Conservation (phyloP, 805 yeast species). For the Starmerella bombi region DNA sequence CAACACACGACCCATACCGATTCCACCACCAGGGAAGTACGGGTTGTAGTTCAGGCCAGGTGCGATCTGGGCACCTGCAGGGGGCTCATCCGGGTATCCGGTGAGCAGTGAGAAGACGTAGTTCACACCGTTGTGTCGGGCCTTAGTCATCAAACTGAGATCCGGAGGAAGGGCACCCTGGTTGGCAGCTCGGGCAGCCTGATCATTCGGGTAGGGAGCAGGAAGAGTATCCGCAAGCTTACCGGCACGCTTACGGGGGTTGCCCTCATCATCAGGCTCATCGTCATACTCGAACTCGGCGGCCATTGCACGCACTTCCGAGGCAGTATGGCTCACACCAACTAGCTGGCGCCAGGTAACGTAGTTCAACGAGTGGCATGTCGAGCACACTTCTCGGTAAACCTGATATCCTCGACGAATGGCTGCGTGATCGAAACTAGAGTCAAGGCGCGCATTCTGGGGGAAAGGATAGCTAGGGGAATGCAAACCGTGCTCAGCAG, state of each 20-base stretch:
- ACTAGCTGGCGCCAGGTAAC: slow-evolving; percentile 97
- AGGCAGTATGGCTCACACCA: slow-evolving; percentile 85
- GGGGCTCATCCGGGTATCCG: slow-evolving; percentile 98
- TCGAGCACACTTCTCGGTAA: slow-evolving; percentile 97
- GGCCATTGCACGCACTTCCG: slow-evolving; percentile 85
- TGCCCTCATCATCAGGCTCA: slow-evolving; percentile 91
- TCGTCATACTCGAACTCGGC: slow-evolving; percentile 97
- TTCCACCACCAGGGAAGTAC: slow-evolving; percentile 99
- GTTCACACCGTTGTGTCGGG: slow-evolving; percentile 96
- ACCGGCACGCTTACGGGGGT: slow-evolving; percentile 96
- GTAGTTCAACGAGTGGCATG: slow-evolving; percentile 94
- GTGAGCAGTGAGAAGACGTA: slow-evolving; percentile 89
- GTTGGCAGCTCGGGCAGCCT: slow-evolving; percentile 99
- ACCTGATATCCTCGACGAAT: slow-evolving; percentile 99
- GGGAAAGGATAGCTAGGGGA: slow-evolving; percentile 90
- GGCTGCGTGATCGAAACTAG: slow-evolving; percentile 78
- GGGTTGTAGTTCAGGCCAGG: slow-evolving; percentile 97
- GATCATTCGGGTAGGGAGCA: slow-evolving; percentile 92
- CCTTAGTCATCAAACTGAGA: slow-evolving; percentile 91
- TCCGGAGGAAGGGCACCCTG: slow-evolving; percentile 99
- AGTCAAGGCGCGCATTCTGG: slow-evolving; percentile 49
- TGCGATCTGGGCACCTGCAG: slow-evolving; percentile 90
- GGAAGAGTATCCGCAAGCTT: slow-evolving; percentile 92
- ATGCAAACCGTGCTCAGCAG: slow-evolving; percentile 97
- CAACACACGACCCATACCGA: slow-evolving; percentile 98